A percentile compares a stretch with the other conserved stretches of the same genome.
Conservation (phyloP, 1,139 yeast genomes). For the Sugiyamaella paludigena region DNA sequence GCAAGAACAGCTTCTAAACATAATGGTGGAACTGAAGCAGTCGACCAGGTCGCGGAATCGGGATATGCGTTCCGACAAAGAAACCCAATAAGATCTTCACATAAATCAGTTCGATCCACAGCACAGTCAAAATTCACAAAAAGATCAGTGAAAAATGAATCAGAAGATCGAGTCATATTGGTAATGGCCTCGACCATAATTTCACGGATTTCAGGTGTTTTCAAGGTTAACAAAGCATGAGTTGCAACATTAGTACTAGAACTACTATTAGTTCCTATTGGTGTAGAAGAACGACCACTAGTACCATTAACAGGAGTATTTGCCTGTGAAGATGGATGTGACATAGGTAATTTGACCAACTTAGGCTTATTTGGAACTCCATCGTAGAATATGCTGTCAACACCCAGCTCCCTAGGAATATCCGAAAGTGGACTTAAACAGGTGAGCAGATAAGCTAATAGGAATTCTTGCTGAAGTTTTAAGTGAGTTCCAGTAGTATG, state of each 20-base stretch:
- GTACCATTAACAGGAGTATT: slow-evolving; percentile 12
- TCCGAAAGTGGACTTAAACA: slow-evolving; percentile 40
- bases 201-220: slow-evolving; percentile 61
- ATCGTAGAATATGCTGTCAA: slow-evolving; percentile 42
- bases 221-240: slow-evolving; percentile 22
- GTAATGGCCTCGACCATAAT: slow-evolving; percentile 81
- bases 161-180: slow-evolving; percentile 71
- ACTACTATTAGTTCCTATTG: slow-evolving; percentile 16
- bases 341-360: slow-evolving; percentile 30
- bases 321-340: slow-evolving; percentile 19
- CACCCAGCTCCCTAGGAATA: slow-evolving; percentile 41
- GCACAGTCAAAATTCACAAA: slow-evolving; percentile 90
- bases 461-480: slow-evolving; percentile 44
- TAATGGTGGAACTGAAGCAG: slow-evolving; percentile 88
- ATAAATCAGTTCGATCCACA: slow-evolving; percentile 77
- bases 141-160: slow-evolving; percentile 69
- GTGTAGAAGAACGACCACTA: slow-evolving; percentile 24
- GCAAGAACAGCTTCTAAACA: slow-evolving; percentile 85
- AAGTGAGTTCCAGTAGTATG: slow-evolving; percentile 37
- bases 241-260: no score
- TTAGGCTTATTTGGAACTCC: slow-evolving; percentile 42
- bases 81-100: slow-evolving; percentile 65
- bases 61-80: slow-evolving; percentile 77
- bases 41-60: slow-evolving; percentile 69
- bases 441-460: slow-evolving; percentile 41